phyloP scores from a whole-genome alignment of 768 basidiomycete species.

The Fomitopsis pulvina region DNA sequence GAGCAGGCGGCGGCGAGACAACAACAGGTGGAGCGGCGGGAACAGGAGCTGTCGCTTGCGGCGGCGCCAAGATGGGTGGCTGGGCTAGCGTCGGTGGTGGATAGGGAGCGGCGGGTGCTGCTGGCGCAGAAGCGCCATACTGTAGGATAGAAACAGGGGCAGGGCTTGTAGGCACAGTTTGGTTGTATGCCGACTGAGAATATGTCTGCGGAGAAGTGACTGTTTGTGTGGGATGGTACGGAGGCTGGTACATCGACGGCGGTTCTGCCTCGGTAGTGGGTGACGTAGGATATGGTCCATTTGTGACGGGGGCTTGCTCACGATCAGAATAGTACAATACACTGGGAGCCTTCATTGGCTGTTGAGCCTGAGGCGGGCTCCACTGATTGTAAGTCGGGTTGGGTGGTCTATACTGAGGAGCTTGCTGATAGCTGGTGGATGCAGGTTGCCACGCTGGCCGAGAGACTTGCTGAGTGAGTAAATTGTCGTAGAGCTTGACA shows the following conservation, averaged over 20 bases:
- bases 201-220: slow-evolving; percentile 9
- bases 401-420: slow-evolving; percentile 15
- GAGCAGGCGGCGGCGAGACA: slow-evolving; percentile 15
- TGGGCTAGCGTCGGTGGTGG: slow-evolving; percentile 11
- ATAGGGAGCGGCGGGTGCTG: slow-evolving; percentile 11
- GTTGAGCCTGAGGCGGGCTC: slow-evolving; percentile 9
- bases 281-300: slow-evolving; percentile 12
- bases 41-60: slow-evolving; percentile 5
- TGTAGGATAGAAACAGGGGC: slow-evolving; percentile 10
- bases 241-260: slow-evolving; percentile 15
- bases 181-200: slow-evolving; percentile 2
- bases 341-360: slow-evolving; percentile 8
- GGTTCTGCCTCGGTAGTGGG: slow-evolving; percentile 1
- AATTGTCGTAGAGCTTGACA: slow-evolving; percentile 84
- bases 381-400: slow-evolving; percentile 14
- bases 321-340: slow-evolving; percentile 8
- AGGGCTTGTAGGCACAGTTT: slow-evolving; percentile 6
- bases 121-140: slow-evolving; percentile 9
- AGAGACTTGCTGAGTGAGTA: slow-evolving; percentile 78
- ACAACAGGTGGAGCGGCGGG: slow-evolving; percentile 21
- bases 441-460: slow-evolving; percentile 56
- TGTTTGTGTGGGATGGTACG: slow-evolving; percentile 11
- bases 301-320: slow-evolving; percentile 4
- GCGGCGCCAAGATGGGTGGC: neutral
- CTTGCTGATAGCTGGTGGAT: slow-evolving; percentile 22